Base-by-base conservation (phyloP, 2,329 filamentous ascomycete genomes). In the Elsinoe perseae region DNA sequence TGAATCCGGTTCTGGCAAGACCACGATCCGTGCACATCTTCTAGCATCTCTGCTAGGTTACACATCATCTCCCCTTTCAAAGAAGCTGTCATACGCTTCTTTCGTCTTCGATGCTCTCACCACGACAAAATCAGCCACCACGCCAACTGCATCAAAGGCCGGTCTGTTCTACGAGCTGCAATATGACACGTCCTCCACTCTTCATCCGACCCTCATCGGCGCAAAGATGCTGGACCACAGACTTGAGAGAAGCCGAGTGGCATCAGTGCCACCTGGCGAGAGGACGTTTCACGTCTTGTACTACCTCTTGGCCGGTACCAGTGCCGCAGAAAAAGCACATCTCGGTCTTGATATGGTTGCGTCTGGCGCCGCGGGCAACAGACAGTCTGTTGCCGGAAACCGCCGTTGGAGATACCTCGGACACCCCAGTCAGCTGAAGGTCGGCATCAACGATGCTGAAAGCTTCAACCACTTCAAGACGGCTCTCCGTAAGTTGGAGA, bases 391-490 rank as follows among this genome's bases (percentile, higher is more conserved):
- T 16, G 75, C 73, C 9, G 68, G 72, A 14, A 82, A 85, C 65
- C 95, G 89, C 74, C 80, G 93, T 72, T 98, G 93, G 93, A 87
- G 90, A 68, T 98, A 95, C 67, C 80, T 98, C 2, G 93, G 93
- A 2, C 93, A 98, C 64, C 93, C 92, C 0, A 96, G 92, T 0
- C 93, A 98, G 72, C 80, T 98, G 61, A 97, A 95, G 70, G 89
- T 97, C 25, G 93, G 93, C 57, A 91, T 98, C 69, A 96, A 98
- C 66, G 93, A 98, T 67, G 80, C 86, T 1, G 91, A 96, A 66
- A 93, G 92, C 3, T 98, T 98, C 71, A 89, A 95, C 68, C 85
- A 97, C 54, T 97, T 98, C 79, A 97, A 97, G 76, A 95, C 89
- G 1, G 93, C 93, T 1, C 75, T 98, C 50, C 82, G 91, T 61